phyloP scores from a whole-genome alignment of 352 stramenopile species.

The Pythium volutum region DNA sequence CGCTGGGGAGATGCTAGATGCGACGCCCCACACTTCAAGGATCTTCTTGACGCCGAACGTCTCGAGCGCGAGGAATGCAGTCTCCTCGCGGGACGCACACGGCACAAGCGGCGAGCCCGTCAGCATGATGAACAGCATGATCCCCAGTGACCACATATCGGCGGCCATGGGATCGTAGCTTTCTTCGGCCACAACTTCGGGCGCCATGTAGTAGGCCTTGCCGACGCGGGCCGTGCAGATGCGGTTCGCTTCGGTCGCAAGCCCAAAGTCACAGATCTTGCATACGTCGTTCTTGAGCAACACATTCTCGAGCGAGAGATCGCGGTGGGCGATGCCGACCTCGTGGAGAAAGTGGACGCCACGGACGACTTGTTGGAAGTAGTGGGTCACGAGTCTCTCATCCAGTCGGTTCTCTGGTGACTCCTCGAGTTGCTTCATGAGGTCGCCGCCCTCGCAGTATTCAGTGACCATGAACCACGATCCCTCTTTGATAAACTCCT shows the following conservation, averaged over 20 bases:
- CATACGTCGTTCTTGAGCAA: conserved; percentile 27
- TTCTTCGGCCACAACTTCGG: conserved; percentile 41
- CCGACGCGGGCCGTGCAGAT: conserved; percentile 39
- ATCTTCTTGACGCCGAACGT: conserved; percentile 22
- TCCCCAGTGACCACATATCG: conserved; percentile 65
- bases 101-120: conserved; percentile 51
- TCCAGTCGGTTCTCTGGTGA: neutral
- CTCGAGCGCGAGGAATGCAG: conserved; percentile 27
- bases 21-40: conserved; percentile 32
- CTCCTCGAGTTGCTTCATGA: conserved; percentile 31
- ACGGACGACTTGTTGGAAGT: conserved; percentile 31
- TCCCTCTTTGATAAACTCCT: conserved; percentile 43
- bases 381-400: conserved; percentile 31
- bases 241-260: conserved; percentile 27
- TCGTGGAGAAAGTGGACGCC: conserved; percentile 46
- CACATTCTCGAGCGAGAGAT: conserved; percentile 60
- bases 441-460: conserved; percentile 44
- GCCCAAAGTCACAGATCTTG: conserved; percentile 62
- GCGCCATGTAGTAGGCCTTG: conserved; percentile 68
- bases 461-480: conserved; percentile 58
- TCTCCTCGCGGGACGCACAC: conserved; percentile 30
- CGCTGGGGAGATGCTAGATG: conserved; percentile 8
- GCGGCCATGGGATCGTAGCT: conserved; percentile 44
- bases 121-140: conserved; percentile 67
- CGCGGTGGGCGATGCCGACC: conserved; percentile 40